Base-by-base conservation (phyloP, 305 asterid genomes). In the Ilex paraguariensis region DNA sequence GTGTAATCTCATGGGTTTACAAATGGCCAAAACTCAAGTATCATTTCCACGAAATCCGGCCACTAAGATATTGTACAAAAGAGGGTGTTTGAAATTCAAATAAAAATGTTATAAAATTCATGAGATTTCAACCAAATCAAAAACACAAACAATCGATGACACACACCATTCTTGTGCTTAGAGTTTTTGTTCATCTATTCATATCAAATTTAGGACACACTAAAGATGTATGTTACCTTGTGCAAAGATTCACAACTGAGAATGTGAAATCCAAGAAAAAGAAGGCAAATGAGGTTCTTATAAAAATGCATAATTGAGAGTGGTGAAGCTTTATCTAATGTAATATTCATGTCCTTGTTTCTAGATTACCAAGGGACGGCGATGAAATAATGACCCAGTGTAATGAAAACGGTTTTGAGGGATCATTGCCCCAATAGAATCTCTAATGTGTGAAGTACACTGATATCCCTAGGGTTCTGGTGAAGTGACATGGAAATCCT, bases 241-340 rank as follows among this genome's bases (percentile, higher is more conserved):
- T 60, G 36, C 49, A 56, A 93, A 94, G 98, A 81, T 94, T 66
- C 82, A 91, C 76, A 84, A 80, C 77, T 67, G 88, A 84, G 98
- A 91, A 82, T 73, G 65, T 68, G 99, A 91, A 78, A 91, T 94
- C 80, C 85, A 85, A 71, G 97, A 84, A 69, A 94, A 94, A 87
- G 75, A 71, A 82, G 70, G 78, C 98, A 86, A 75, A 91, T 91
- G 98, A 77, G 81, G 70, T 70, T 77, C 58, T 74, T 91, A 64
- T 98, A 94, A 77, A 91, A 85, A 63, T 90, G 85, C 11, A 91
- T 94, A 56, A 86, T 77, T 67, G 98, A 88, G 75, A 79, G 90
- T 69, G 89, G 95, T 66, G 91, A 94, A 84, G 85, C 93, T 57
- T 91, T 79, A 73, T 85, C 90, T 66, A 91, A 80, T 77, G 85